These are phyloP conservation scores for Podila horticola DNA, from an alignment of 192 early-diverging fungal species.

Conservation along the genomic window DNA sequence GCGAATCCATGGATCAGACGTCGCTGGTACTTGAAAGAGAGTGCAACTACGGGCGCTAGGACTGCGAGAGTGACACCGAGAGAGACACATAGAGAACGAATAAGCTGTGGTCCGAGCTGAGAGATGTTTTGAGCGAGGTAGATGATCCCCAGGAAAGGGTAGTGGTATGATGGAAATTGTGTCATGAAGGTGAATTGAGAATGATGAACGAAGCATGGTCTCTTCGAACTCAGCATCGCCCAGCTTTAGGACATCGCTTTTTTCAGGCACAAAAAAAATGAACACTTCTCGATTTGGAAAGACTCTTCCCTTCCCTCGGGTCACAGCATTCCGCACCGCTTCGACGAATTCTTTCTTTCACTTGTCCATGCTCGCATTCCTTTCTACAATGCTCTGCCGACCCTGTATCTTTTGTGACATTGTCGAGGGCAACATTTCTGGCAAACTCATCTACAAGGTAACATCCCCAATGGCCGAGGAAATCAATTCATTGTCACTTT, in stretches of 20 bases:
- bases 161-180: not conserved
- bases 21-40: constrained; percentile 43
- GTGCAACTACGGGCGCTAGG: constrained; percentile 31
- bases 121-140: constrained; percentile 41
- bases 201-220: too few species aligned
- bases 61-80: constrained; percentile 33
- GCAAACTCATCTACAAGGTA: constrained; percentile 45
- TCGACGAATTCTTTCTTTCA: not conserved
- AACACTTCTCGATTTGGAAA: too few species aligned
- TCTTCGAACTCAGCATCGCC: too few species aligned
- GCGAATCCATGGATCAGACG: constrained; percentile 26
- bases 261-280: too few species aligned
- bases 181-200: too few species aligned
- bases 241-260: too few species aligned
- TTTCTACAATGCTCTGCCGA: constrained; percentile 24
- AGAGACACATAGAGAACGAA: constrained; percentile 40
- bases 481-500: not conserved
- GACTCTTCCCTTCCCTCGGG: not conserved
- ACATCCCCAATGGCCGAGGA: too few species aligned
- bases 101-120: constrained; percentile 33
- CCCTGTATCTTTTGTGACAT: constrained; percentile 52
- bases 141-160: constrained; percentile 43
- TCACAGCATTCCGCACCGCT: not conserved
- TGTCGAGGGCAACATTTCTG: constrained; percentile 16
- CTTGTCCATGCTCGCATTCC: not conserved